Evolutionary conservation across 345 rosid genomes (phyloP).

Genomic region (Brassica incana): DNA sequence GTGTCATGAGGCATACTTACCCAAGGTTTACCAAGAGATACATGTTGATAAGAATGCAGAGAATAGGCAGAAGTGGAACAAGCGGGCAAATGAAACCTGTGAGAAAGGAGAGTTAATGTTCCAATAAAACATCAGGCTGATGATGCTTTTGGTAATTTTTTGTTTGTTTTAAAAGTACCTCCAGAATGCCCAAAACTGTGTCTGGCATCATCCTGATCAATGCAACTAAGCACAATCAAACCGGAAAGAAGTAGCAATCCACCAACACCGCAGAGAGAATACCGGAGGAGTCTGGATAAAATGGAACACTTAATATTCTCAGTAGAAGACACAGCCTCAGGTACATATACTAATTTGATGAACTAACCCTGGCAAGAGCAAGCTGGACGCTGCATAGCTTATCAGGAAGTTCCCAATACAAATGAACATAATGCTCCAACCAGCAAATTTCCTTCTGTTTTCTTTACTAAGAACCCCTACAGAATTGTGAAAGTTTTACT

Average conservation of each 20-base stretch:
- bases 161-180: constrained; percentile 43
- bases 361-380: constrained; percentile 68
- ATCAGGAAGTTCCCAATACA: constrained; percentile 68
- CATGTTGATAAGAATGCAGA: constrained; percentile 75
- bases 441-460: constrained; percentile 74
- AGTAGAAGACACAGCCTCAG: not conserved
- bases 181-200: constrained; percentile 86
- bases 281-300: constrained; percentile 53
- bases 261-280: constrained; percentile 66
- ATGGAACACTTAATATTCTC: not conserved
- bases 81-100: constrained; percentile 90
- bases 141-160: not conserved
- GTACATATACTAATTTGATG: not conserved
- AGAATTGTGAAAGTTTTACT: constrained; percentile 3
- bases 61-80: constrained; percentile 85
- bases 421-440: constrained; percentile 79
- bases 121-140: constrained; percentile 1
- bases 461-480: constrained; percentile 54
- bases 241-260: constrained; percentile 67
- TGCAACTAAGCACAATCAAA: constrained; percentile 58
- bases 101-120: not conserved
- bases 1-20: constrained; percentile 52
- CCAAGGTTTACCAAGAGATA: constrained; percentile 89
- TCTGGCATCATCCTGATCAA: constrained; percentile 83
- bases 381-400: constrained; percentile 66